Percentiles rank a stretch among this genome's conserved stretches.
These are phyloP conservation scores for Pseudozyma sp. DNA, from an alignment of 1,284 basidiomycete species.

Conservation along the genomic window DNA sequence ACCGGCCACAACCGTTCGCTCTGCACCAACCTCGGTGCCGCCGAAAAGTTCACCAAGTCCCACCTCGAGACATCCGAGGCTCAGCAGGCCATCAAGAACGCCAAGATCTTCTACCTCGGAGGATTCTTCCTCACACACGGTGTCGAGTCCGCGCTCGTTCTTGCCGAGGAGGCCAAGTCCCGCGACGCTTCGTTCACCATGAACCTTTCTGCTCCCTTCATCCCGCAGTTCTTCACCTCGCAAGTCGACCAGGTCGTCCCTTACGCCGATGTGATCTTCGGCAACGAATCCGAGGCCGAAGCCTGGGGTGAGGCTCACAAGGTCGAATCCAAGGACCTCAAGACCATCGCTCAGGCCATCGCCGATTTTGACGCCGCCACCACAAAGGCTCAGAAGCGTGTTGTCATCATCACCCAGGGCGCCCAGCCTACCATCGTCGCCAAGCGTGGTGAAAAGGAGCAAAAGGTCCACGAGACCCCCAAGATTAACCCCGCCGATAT, in stretches of 20 bases:
- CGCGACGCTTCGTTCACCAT: slow-evolving; percentile 77
- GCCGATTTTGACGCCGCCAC: slow-evolving; percentile 56
- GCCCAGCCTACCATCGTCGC: slow-evolving; percentile 84
- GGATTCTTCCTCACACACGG: slow-evolving; percentile 99
- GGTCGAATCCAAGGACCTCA: slow-evolving; percentile 61
- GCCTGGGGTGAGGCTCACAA: slow-evolving; percentile 79
- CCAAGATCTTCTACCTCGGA: slow-evolving; percentile 92
- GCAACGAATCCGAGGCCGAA: slow-evolving; percentile 94
- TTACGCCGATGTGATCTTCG: slow-evolving; percentile 70
- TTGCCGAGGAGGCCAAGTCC: slow-evolving; percentile 84
- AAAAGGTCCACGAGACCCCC: slow-evolving; percentile 71
- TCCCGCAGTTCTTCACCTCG: slow-evolving; percentile 89
- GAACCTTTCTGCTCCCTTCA: slow-evolving; percentile 98
- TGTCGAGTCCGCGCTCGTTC: slow-evolving; percentile 77
- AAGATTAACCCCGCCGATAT: slow-evolving; percentile 71
- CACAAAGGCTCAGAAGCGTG: slow-evolving; percentile 74
- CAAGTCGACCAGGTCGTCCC: slow-evolving; percentile 65
- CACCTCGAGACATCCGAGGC: slow-evolving; percentile 84
- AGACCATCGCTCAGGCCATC: slow-evolving; percentile 64
- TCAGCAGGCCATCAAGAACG: slow-evolving; percentile 80
- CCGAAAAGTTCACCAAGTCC: slow-evolving; percentile 85
- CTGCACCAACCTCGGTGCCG: slow-evolving; percentile 88
- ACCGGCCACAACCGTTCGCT: slow-evolving; percentile 94
- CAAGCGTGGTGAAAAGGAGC: slow-evolving; percentile 73
- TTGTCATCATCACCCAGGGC: slow-evolving; percentile 93